Evolutionary conservation across 1,284 basidiomycete genomes (phyloP).

Genomic region (Cutaneotrichosporon dermatis): DNA sequence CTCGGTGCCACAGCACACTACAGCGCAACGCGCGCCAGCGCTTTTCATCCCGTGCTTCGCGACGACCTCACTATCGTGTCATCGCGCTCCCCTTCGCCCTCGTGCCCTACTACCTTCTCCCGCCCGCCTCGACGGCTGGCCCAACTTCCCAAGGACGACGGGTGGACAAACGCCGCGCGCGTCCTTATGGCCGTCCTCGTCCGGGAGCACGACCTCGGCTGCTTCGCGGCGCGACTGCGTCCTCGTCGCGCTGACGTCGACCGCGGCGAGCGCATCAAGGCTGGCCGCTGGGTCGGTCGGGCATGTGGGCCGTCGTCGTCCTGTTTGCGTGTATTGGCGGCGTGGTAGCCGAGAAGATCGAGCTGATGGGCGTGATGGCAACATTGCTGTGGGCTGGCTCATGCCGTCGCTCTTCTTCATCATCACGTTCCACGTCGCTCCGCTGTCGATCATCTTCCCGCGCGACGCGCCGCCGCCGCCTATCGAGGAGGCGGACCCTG

Average conservation of each 20-base stretch:
- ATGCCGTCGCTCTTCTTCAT: conserved; percentile 51
- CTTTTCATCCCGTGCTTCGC: conserved; percentile 43
- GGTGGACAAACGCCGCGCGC: conserved; percentile 46
- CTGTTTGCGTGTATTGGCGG: conserved; percentile 40
- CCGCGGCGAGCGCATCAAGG: conserved; percentile 35
- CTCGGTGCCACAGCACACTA: conserved; percentile 42
- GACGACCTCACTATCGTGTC: conserved; percentile 35
- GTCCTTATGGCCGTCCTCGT: conserved; percentile 38
- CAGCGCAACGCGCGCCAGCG: conserved; percentile 35
- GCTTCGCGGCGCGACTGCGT: conserved; percentile 44
- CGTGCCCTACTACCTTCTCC: conserved; percentile 49
- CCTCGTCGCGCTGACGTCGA: conserved; percentile 38
- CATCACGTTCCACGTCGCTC: conserved; percentile 51
- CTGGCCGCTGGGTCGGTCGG: conserved; percentile 41
- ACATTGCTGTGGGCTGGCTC: conserved; percentile 46
- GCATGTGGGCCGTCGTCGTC: conserved; percentile 40
- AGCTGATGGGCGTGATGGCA: conserved; percentile 42
- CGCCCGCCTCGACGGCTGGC: conserved; percentile 32
- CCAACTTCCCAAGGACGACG: conserved; percentile 37
- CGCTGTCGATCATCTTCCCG: conserved; percentile 49
- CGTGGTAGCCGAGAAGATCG: conserved; percentile 41
- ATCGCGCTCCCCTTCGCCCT: conserved; percentile 46
- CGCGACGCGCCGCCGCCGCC: conserved; percentile 14
- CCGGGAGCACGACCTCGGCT: conserved; percentile 40
- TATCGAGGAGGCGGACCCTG: neutral